These are phyloP conservation scores for Dactylellina leptospora DNA, from an alignment of 2,329 filamentous ascomycete genomes.

Conservation along the genomic window DNA sequence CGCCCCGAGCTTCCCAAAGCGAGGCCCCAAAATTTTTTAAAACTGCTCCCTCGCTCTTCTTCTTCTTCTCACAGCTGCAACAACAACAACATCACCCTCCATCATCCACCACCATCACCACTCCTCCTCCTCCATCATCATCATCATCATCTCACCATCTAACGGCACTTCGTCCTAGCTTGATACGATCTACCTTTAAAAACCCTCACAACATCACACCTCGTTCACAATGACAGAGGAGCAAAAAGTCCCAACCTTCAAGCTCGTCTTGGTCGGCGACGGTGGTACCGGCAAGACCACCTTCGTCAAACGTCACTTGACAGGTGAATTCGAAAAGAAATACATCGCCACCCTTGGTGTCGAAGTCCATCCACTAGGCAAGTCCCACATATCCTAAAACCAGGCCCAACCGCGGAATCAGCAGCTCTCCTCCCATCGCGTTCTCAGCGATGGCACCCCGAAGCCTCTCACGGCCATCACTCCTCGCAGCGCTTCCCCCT, in stretches of 20 bases:
- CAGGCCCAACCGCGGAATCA: too few relatives aligned
- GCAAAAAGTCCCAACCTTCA: conserved; percentile 81
- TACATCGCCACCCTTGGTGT: conserved; percentile 99
- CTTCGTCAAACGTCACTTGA: conserved; percentile 99
- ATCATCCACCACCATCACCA: conserved; percentile 14
- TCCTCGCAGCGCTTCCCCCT: conserved; percentile 4
- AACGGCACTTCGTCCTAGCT: conserved; percentile 20
- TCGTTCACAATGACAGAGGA: conserved; percentile 70
- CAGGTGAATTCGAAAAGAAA: conserved; percentile 99
- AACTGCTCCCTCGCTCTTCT: too few relatives aligned
- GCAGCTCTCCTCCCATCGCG: too few relatives aligned
- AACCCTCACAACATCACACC: conserved; percentile 25
- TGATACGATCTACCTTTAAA: conserved; percentile 10
- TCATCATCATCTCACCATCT: too few relatives aligned
- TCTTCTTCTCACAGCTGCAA: neutral
- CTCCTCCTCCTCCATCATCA: conserved; percentile 2
- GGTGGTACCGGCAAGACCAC: conserved; percentile 99
- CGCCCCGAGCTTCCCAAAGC: conserved; percentile 41
- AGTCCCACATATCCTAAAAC: conserved; percentile 49
- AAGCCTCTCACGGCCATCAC: too few relatives aligned
- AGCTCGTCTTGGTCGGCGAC: conserved; percentile 99
- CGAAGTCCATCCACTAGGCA: conserved; percentile 96
- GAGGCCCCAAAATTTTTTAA: conserved; percentile 18
- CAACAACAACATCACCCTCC: conserved; percentile 12
- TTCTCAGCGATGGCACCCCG: too few relatives aligned